phyloP scores from a whole-genome alignment of 73 alveolate species.

The Tetrahymena elliotti region DNA sequence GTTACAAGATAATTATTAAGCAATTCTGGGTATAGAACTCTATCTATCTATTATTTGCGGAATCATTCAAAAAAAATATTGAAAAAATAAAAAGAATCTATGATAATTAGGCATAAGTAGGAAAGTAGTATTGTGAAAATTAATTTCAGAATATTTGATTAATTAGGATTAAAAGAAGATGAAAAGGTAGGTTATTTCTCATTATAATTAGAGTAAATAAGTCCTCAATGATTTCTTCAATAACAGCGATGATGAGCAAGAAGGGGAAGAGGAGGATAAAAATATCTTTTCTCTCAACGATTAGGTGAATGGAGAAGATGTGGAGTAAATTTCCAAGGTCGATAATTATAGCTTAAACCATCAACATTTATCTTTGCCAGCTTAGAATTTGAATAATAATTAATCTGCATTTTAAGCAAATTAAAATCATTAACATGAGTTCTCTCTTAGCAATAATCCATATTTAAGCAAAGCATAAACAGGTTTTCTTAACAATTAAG shows the following conservation, averaged over 20 bases:
- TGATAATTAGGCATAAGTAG: neutral
- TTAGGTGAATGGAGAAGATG: neutral
- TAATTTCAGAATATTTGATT: neutral
- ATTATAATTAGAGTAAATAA: neutral
- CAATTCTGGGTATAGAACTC: neutral
- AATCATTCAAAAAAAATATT: neutral
- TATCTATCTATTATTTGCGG: neutral
- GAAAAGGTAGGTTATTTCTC: conserved; percentile 1
- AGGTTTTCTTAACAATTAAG: neutral
- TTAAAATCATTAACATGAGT: neutral
- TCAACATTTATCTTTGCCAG: neutral
- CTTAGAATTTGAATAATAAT: neutral
- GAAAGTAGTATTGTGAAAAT: neutral
- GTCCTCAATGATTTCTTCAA: neutral
- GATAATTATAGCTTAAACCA: neutral
- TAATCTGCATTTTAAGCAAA: neutral
- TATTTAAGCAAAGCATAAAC: neutral
- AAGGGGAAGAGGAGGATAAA: neutral
- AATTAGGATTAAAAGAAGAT: neutral
- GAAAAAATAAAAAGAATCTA: neutral
- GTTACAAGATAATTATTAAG: neutral
- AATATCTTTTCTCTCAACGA: neutral
- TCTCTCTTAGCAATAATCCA: neutral
- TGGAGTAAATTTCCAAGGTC: neutral
- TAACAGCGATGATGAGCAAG: neutral